A percentile compares a stretch with the other conserved stretches of the same genome.
These are phyloP conservation scores for Lepidium didymum DNA, from an alignment of 345 rosid genomes.

Conservation along the genomic window DNA sequence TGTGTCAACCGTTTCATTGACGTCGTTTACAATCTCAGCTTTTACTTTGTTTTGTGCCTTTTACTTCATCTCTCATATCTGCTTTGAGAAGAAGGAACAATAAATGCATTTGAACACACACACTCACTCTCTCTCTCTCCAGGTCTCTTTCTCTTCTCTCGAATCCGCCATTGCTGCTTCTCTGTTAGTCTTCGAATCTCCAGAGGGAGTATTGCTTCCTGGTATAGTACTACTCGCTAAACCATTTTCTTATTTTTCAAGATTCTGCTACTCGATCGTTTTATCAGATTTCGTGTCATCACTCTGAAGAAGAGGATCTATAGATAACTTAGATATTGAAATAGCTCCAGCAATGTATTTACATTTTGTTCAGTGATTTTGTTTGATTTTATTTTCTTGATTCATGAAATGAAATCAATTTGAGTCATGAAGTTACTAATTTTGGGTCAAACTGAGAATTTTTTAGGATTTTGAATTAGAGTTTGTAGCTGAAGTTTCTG, in stretches of 20 bases:
- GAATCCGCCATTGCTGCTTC: conserved; percentile 22
- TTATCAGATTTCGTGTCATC: conserved; percentile 16
- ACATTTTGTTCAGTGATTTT: neutral
- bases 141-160: conserved; percentile 17
- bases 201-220: neutral
- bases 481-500: neutral
- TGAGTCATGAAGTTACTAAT: conserved; percentile 22
- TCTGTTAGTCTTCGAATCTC: conserved; percentile 18
- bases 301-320: conserved; percentile 14
- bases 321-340: neutral
- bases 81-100: conserved; percentile 35
- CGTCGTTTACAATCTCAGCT: neutral
- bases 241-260: neutral
- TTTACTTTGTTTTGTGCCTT: conserved; percentile 13
- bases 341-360: neutral
- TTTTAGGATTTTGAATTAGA: neutral
- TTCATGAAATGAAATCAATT: conserved; percentile 14
- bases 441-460: neutral
- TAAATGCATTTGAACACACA: conserved; percentile 27
- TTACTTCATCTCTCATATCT: conserved; percentile 30
- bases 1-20: neutral
- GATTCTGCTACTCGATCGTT: conserved; percentile 16
- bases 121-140: conserved; percentile 9
- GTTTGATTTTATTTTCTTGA: neutral
- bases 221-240: neutral